Base-by-base conservation (phyloP, 2,329 filamentous ascomycete species). In the Penicillium paneum region DNA sequence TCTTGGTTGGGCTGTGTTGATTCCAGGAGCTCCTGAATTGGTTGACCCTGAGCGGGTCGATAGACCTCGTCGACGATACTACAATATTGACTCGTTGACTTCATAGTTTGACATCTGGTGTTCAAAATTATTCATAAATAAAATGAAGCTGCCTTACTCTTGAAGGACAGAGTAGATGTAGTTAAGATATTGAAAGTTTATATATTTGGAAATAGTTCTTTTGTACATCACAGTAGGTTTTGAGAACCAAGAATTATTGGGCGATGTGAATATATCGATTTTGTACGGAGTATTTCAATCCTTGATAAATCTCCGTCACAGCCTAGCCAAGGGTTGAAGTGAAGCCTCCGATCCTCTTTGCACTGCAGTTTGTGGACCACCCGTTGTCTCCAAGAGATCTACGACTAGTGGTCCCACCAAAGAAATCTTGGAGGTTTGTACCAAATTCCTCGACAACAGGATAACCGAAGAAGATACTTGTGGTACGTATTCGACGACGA, bases 381-480 rank as follows among this genome's bases (percentile, higher is more conserved):
- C 36, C 8, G 31, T 39, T 21, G 28, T 21, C 19, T 34, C 32
- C 11, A 54, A 12, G 19, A 54, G 39, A 50, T 50, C 40, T 34
- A 54, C 24, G 5, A 54, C 46, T 13, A 39, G n/a, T 8, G 46
- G 31, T 34, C 52, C 52, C 39, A 50, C 52, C 46, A 44, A 15
- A 21, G 48, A 39, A 4, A 44, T 13, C 19, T 34, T 34, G 1
- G 40, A 50, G 10, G 8, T 7, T 8, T 26, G 39, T 31, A 13
- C 17, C 6, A 21, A 26, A 17, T 39, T 26, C 13, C 8, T 19
- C 3, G 38, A 42, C 6, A 54, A 19, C 8, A 54, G 17, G 32
- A 54, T 44, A 10, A 54, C 52, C 6, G 52, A 54, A 10, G 45
- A 49, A 13, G 46, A 44, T 12, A 43, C 34, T 6, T 54, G 28